Evolutionary conservation across 306 rosid species (phyloP), one percentile per base, ranked within the genome.

Genomic region (Dicorynia guianensis): DNA sequence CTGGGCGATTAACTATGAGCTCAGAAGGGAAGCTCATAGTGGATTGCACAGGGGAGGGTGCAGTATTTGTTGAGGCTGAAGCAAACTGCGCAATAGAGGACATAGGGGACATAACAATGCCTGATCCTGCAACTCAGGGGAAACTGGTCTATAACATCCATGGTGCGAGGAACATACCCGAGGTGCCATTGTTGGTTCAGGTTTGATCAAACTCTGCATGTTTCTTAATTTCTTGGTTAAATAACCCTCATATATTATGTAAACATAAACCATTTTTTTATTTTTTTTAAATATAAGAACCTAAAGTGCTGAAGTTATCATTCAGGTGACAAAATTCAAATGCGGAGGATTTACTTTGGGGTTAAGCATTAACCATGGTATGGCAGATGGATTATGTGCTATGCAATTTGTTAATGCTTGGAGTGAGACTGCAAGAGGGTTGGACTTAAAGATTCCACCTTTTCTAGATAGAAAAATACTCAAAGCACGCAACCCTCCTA

Each of bases 161-260:
- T n/a, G 91, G 84, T 52, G 97, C 96, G 13, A 53, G 17, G 8
- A 89, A 52, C 81, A 87, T 95, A 25, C 88, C 92, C 57, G 86
- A 95, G 74, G 89, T 90, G 71, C 98, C 97, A 83, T 97, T 95
- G 18, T 47, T 85, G 30, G 93, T 69, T 67, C 98, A 95, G 98
- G 97, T 94, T 70, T 72, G 57, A n/a, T n/a, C n/a, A n/a, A n/a
- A n/a, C n/a, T n/a, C n/a, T n/a, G n/a, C n/a, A n/a, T n/a, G n/a
- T n/a, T n/a, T n/a, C n/a, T n/a, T n/a, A n/a, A n/a, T n/a, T n/a
- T n/a, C n/a, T n/a, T n/a, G n/a, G n/a, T n/a, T n/a, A n/a, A n/a
- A n/a, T n/a, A n/a, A n/a, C n/a, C n/a, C n/a, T n/a, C n/a, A n/a
- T n/a, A n/a, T n/a, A n/a, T n/a, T n/a, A n/a, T n/a, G n/a, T n/a